Base-by-base conservation (phyloP, 208 protist species). In the Acanthamoeba castellanii region DNA sequence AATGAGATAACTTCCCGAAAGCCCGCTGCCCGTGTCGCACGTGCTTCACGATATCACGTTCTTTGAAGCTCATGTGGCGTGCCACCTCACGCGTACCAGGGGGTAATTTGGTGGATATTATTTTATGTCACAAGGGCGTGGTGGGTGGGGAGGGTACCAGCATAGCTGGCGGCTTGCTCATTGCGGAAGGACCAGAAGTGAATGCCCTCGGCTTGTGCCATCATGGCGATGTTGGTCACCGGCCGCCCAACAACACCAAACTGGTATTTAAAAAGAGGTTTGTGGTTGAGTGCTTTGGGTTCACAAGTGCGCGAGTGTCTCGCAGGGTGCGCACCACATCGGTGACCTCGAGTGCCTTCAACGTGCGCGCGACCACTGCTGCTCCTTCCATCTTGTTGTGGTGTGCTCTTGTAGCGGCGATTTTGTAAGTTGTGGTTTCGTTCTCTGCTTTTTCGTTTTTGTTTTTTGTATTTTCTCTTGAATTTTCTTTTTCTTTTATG, bases 231-330 rank as follows among this genome's bases (percentile, higher is more conserved):
- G 55, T 81, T 81, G 47, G 74, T 81, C 90, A 94, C 90, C 1
- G 90, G 90, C 52, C 66, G 84, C 5, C 90, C 90, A 20, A 94
- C 90, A 94, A 94, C 70, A 52, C 90, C 90, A 57, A 94, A 94
- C 90, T 94, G 30, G 0, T 2, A 0, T 8, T 1, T 25, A 89
- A 34, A 25, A 52, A 32, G 8, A 32, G 18, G 16, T 27, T 50
- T 55, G 14, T 2, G 27, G 20, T 18, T 84, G 14, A 42, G 45
- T 84, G 13, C 37, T 55, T 84, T 18, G 6, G 18, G 42, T 50
- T 42, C 27, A 3, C 37, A 42, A 7, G 70, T 20, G 22, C 1
- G 20, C 13, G 72, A 50, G 20, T 27, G 72, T 2, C 42, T 16
- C 25, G 3, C 18, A 42, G 34, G 14, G 37, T 34, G 5, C 55